A percentile compares a stretch with the other conserved stretches of the same genome.
These are phyloP conservation scores for Solanum habrochaites DNA, from an alignment of 257 asterid genomes.

Conservation along the genomic window DNA sequence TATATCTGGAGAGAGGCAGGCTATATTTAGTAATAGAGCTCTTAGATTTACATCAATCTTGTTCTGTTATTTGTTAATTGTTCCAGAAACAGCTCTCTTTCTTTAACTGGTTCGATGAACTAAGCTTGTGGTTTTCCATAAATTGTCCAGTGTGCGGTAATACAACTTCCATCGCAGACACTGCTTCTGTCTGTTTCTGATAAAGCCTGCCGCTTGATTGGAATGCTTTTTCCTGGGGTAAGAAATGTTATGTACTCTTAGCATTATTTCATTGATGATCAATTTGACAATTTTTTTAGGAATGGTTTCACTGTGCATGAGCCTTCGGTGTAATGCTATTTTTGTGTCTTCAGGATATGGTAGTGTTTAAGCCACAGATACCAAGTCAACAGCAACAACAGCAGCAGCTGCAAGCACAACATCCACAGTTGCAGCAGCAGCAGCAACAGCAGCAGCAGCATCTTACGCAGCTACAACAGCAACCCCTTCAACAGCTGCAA, in stretches of 20 bases:
- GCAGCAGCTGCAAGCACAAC: slow-evolving; percentile 17
- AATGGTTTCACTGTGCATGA: not conserved
- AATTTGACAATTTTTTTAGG: not conserved
- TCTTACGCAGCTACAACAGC: not conserved
- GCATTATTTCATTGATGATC: not conserved
- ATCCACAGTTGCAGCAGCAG: slow-evolving; percentile 8
- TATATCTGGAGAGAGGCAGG: not conserved
- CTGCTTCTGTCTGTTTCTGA: slow-evolving; percentile 89
- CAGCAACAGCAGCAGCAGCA: slow-evolving; percentile 28
- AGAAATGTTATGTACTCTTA: not conserved
- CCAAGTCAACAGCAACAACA: slow-evolving; percentile 47
- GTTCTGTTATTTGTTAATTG: not conserved
- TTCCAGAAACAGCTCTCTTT: not conserved
- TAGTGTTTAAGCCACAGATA: slow-evolving; percentile 90
- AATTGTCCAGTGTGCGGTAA: slow-evolving; percentile 75
- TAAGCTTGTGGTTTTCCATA: not conserved
- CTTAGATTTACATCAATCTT: not conserved
- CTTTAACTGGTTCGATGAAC: not conserved
- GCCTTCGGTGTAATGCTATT: not conserved
- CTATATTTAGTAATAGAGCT: not conserved
- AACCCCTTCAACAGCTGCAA: slow-evolving; percentile 5
- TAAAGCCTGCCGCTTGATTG: slow-evolving; percentile 88
- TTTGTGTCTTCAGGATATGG: slow-evolving; percentile 70
- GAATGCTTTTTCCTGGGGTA: slow-evolving; percentile 99
- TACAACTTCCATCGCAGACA: slow-evolving; percentile 95